Evolutionary conservation across 2,329 filamentous ascomycete species (phyloP).

Genomic region (Colletotrichum sp.): DNA sequence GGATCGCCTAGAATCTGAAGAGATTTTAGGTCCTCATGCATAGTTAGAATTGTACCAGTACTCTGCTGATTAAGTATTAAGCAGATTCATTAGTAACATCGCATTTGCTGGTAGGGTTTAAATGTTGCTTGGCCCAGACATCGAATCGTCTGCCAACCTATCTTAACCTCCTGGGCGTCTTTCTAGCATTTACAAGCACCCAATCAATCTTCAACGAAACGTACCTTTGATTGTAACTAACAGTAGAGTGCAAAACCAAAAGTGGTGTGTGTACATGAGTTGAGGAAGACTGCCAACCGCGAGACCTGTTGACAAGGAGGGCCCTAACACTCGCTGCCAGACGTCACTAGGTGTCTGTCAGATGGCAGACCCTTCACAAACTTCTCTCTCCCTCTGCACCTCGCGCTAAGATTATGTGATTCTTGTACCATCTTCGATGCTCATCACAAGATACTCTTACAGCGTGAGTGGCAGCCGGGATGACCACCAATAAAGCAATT

Average conservation of each 20-base stretch:
- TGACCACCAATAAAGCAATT: not conserved
- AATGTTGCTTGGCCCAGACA: no score
- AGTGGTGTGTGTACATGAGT: not conserved
- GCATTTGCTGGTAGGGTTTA: no score
- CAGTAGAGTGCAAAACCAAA: not conserved
- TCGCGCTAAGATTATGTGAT: not conserved
- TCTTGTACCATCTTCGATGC: not conserved
- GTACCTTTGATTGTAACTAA: not conserved
- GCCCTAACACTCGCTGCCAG: not conserved
- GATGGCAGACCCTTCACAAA: accelerated
- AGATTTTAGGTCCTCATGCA: no score
- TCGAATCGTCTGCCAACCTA: no score
- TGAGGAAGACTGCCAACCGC: not conserved
- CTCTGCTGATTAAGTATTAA: no score
- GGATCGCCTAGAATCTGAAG: no score
- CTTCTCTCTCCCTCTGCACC: not conserved
- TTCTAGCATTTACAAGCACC: not conserved
- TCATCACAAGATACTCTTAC: not conserved
- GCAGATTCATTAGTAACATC: no score
- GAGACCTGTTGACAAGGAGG: not conserved
- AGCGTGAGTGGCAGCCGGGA: not conserved
- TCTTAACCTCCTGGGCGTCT: not conserved
- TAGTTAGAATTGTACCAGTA: no score
- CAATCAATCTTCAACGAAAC: not conserved
- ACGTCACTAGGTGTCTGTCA: accelerated